Percentiles rank a stretch among this genome's conserved stretches.
phyloP scores from a whole-genome alignment of 1,284 basidiomycete species.

The Trichosporon faecale region DNA sequence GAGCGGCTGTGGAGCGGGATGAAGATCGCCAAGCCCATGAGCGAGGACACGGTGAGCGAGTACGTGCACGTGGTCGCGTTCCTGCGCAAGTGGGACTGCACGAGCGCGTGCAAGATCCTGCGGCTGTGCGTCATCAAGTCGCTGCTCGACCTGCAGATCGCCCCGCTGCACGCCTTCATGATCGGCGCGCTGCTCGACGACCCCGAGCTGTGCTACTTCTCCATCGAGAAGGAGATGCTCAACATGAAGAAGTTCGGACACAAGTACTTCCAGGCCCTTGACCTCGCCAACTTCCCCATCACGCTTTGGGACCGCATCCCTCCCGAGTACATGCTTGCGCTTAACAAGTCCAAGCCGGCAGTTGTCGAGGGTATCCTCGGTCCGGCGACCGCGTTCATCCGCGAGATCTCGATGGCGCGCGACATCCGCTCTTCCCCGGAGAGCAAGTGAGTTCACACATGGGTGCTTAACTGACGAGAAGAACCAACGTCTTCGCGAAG shows the following conservation, averaged over 20 bases:
- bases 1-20: not conserved
- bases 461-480: not conserved
- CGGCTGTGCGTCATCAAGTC: constrained; percentile 4
- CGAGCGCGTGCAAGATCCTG: constrained; percentile 1
- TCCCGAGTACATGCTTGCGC: constrained; percentile 23
- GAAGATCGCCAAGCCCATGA: not conserved
- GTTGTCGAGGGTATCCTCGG: not conserved
- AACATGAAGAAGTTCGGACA: constrained; percentile 9
- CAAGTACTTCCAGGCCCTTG: constrained; percentile 15
- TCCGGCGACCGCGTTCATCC: not conserved
- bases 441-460: not conserved
- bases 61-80: constrained; percentile 2
- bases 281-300: constrained; percentile 21
- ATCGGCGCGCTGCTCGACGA: constrained; percentile 10
- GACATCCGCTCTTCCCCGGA: not conserved
- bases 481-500: not conserved
- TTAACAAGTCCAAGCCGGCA: constrained; percentile 4
- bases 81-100: constrained; percentile 9
- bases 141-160: constrained; percentile 2
- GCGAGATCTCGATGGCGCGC: not conserved
- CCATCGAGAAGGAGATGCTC: not conserved
- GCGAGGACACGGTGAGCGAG: not conserved
- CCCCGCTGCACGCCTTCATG: constrained; percentile 4
- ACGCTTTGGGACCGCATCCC: constrained; percentile 23
- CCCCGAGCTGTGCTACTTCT: constrained; percentile 3